Conservation (phyloP, 371 early-diverging fungal species). For the Gilbertella persicaria region DNA sequence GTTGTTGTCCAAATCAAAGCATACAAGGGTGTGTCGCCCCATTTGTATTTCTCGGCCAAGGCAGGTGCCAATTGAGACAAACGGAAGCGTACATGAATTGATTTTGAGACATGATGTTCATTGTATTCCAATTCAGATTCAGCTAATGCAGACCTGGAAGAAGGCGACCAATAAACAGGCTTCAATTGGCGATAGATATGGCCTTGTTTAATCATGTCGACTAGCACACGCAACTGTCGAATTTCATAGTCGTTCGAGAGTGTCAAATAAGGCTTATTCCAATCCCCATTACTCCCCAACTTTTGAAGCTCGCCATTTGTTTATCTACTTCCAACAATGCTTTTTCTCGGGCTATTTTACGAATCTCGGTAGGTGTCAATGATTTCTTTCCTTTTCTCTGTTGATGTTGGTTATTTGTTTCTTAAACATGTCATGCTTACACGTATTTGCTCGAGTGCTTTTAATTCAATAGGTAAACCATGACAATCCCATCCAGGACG, state of each 20-base stretch:
- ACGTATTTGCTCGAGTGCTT: constrained; percentile 74
- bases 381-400: constrained; percentile 31
- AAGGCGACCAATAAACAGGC: constrained; percentile 94
- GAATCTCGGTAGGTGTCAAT: constrained; percentile 66
- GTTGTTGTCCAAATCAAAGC: constrained; percentile 96
- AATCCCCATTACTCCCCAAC: constrained; percentile 87
- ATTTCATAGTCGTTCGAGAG: constrained; percentile 77
- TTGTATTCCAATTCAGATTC: constrained; percentile 92
- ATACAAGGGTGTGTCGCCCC: constrained; percentile 28
- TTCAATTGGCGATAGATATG: constrained; percentile 77
- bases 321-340: constrained; percentile 69
- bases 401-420: not conserved
- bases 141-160: constrained; percentile 90
- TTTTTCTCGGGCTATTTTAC: constrained; percentile 66
- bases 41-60: constrained; percentile 17
- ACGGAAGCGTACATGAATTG: constrained; percentile 73
- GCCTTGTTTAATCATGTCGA: constrained; percentile 72
- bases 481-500: constrained; percentile 98
- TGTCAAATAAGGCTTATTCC: constrained; percentile 81
- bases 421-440: constrained; percentile 19
- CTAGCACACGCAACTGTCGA: constrained; percentile 76
- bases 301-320: constrained; percentile 69
- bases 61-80: constrained; percentile 29
- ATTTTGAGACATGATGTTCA: constrained; percentile 76
- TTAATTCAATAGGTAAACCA: constrained; percentile 95